Conservation (phyloP, 805 yeast species). For the Candida argentea region DNA sequence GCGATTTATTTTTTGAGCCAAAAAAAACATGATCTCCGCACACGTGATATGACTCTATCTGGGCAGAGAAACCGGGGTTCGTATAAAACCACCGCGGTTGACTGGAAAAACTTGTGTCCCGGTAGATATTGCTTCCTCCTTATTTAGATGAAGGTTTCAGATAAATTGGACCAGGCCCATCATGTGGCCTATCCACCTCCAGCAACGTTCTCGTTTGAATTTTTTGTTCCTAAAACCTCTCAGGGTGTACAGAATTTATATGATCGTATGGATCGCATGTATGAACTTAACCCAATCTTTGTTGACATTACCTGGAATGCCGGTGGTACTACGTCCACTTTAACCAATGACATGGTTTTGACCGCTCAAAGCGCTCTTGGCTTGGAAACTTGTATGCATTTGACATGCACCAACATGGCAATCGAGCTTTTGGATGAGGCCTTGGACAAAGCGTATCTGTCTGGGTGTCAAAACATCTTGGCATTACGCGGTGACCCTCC, state of each 20-base stretch:
- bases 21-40: conserved; percentile 1
- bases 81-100: too few species aligned
- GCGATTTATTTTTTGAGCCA: background rate
- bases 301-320: conserved; percentile 98
- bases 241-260: conserved; percentile 95
- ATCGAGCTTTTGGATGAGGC: conserved; percentile 74
- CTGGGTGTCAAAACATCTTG: conserved; percentile 92
- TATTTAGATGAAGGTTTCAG: conserved; percentile 37
- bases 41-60: too few species aligned
- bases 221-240: conserved; percentile 92
- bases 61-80: too few species aligned
- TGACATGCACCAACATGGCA: conserved; percentile 95
- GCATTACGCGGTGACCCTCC: conserved; percentile 98
- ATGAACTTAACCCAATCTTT: conserved; percentile 80
- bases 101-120: too few species aligned
- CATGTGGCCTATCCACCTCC: conserved; percentile 28
- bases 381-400: conserved; percentile 93
- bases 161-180: conserved; percentile 34
- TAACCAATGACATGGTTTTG: conserved; percentile 86
- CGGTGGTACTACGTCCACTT: conserved; percentile 76
- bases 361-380: conserved; percentile 87
- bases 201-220: conserved; percentile 89
- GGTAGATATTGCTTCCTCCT: too few species aligned
- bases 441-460: conserved; percentile 67
- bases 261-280: conserved; percentile 97